Conservation (phyloP, 768 basidiomycete species). For the Suillus sp. region DNA sequence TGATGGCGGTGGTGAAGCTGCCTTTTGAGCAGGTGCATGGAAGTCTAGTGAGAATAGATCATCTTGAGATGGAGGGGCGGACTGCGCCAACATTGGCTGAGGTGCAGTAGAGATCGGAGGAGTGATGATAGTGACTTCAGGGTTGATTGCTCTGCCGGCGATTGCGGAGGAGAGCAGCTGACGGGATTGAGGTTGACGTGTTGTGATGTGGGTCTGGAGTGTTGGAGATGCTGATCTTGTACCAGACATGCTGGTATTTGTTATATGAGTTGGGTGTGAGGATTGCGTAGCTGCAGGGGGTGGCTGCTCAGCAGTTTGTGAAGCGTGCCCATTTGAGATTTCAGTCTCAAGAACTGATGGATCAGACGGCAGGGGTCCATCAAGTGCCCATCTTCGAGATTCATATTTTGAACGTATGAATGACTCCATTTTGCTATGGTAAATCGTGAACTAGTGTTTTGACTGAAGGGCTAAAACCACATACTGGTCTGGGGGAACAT, state of each 20-base stretch:
- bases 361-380: constrained; percentile 83
- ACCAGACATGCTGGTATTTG: constrained; percentile 23
- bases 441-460: background rate
- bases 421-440: constrained; percentile 91
- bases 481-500: constrained; percentile 93
- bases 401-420: constrained; percentile 98
- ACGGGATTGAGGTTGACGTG: constrained; percentile 34
- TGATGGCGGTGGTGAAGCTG: constrained; percentile 40
- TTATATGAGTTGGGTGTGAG: constrained; percentile 16
- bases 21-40: constrained; percentile 51
- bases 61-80: constrained; percentile 44
- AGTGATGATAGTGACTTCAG: constrained; percentile 15
- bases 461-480: constrained; percentile 33
- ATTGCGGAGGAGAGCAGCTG: constrained; percentile 42
- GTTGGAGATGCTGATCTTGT: constrained; percentile 34
- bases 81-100: constrained; percentile 25
- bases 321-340: constrained; percentile 13
- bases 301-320: constrained; percentile 13
- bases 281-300: background rate
- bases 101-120: constrained; percentile 16
- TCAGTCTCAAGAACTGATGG: constrained; percentile 72
- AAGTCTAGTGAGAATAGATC: constrained; percentile 89
- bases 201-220: constrained; percentile 22
- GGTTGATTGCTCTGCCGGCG: constrained; percentile 27
- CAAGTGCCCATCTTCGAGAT: constrained; percentile 86